phyloP scores from a whole-genome alignment of 225 moss, liverwort and hornwort species.

The Ulota crispa region DNA sequence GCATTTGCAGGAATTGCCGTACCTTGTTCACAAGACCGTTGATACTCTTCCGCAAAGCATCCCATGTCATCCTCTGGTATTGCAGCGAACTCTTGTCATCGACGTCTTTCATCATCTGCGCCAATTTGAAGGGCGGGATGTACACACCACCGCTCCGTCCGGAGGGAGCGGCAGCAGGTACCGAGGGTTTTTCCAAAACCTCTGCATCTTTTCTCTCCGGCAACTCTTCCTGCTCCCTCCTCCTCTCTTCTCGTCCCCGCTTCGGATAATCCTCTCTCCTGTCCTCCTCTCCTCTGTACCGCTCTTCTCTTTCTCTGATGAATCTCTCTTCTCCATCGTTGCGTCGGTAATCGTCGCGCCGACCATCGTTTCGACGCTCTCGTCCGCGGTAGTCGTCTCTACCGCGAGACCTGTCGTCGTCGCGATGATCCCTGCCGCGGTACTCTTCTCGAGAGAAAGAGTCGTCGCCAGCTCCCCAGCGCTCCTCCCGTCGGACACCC shows the following conservation, averaged over 20 bases:
- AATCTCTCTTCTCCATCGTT: slow-evolving; percentile 24
- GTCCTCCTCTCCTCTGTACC: slow-evolving; percentile 23
- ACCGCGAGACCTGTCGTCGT: slow-evolving; percentile 1
- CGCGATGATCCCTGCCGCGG: slow-evolving; percentile 27
- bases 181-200: slow-evolving; percentile 20
- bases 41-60: slow-evolving; percentile 86
- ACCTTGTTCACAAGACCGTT: slow-evolving; percentile 93
- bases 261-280: slow-evolving; percentile 17
- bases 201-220: slow-evolving; percentile 28
- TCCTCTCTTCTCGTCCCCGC: slow-evolving; percentile 24
- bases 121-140: slow-evolving; percentile 90
- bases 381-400: not conserved
- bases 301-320: slow-evolving; percentile 11
- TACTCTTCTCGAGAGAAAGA: slow-evolving; percentile 23
- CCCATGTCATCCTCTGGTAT: slow-evolving; percentile 91
- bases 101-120: slow-evolving; percentile 87
- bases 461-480: slow-evolving; percentile 41
- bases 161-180: slow-evolving; percentile 12
- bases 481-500: slow-evolving; percentile 44
- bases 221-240: slow-evolving; percentile 8
- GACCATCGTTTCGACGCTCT: not conserved
- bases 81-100: slow-evolving; percentile 77
- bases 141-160: slow-evolving; percentile 90
- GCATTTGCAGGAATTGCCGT: not conserved
- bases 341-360: not conserved